Evolutionary conservation across 768 basidiomycete species (phyloP).

Genomic region (Suillus clintonianus): DNA sequence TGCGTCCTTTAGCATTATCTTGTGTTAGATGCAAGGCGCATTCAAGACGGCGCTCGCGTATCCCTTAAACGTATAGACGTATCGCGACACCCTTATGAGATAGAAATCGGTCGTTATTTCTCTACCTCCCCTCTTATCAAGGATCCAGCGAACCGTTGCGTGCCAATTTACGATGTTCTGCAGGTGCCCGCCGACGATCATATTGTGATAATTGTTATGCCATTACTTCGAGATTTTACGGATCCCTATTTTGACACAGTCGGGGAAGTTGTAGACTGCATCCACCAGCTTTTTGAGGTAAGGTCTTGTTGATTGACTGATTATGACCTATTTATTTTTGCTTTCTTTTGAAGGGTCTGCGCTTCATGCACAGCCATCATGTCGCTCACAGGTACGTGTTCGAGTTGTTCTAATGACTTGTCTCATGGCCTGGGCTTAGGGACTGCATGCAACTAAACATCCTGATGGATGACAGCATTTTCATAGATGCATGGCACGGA

Average conservation of each 20-base stretch:
- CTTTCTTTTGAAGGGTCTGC: slow-evolving; percentile 38
- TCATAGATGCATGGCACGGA: slow-evolving; percentile 29
- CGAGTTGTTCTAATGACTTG: not conserved
- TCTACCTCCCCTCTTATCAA: not conserved
- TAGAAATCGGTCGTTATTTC: slow-evolving; percentile 16
- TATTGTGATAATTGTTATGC: slow-evolving; percentile 24
- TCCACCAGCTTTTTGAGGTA: slow-evolving; percentile 26
- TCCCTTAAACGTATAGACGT: slow-evolving; percentile 24
- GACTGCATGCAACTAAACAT: slow-evolving; percentile 35
- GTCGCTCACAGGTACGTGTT: slow-evolving; percentile 39
- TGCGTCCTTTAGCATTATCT: not conserved
- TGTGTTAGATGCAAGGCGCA: slow-evolving; percentile 27
- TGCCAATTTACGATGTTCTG: slow-evolving; percentile 21
- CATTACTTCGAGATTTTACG: slow-evolving; percentile 14
- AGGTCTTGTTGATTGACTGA: not conserved
- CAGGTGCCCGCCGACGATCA: slow-evolving; percentile 4
- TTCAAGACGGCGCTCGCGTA: slow-evolving; percentile 24
- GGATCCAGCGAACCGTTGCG: slow-evolving; percentile 20
- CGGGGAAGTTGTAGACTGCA: slow-evolving; percentile 24
- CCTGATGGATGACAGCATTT: slow-evolving; percentile 31
- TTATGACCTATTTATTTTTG: not conserved
- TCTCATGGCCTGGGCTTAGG: slow-evolving; percentile 24
- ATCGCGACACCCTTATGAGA: slow-evolving; percentile 15
- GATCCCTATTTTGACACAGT: slow-evolving; percentile 20
- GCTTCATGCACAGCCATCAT: slow-evolving; percentile 38